Evolutionary conservation across 2,329 filamentous ascomycete species (phyloP), one percentile per base, ranked within the genome.

Genomic region (Nannizziopsis arthrosporioides): DNA sequence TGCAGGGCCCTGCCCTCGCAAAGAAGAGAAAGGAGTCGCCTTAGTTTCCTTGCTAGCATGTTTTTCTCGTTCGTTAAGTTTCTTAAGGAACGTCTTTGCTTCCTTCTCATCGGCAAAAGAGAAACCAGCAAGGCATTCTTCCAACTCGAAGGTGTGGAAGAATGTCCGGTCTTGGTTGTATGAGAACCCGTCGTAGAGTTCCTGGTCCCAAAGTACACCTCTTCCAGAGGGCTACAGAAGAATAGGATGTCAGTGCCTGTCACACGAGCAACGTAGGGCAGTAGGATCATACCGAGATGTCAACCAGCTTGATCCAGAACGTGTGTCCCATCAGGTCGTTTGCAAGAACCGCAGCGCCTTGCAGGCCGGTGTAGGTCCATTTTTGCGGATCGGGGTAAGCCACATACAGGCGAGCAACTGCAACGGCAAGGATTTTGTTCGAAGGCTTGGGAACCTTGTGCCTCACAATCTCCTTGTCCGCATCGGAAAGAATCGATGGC

Each of bases 161-260:
- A 95, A 98, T 51, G 86, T 90, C 53, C 92, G 82, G 65, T 98
- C 92, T 63, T 95, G 90, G 68, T 95, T 94, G 73, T 96, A 98
- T 54, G 76, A 74, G 75, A 94, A 96, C 44, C 81, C 81, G 58
- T 98, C 90, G 70, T 94, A 98, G 59, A 98, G 87, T 68, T 98
- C 92, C 70, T 96, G 90, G 61, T 94, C 89, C 87, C 87, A 95
- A 60, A 95, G 83, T 44, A 95, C 88, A 50, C 90, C 89, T 63
- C 84, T 79, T 62, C 80, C 82, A 44, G 82, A 73, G 49, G 86
- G 76, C 82, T 90, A 61, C 40, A 53, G 35, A 37, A 27, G 1
- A 30, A 37, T 36, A 15, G 14, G 3, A 12, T 7, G 10, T 34
- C 11, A 37, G 39, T 31, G 41, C 42, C 32, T 40, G 11, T 9